Percentiles rank a stretch among this genome's conserved stretches.
These are phyloP conservation scores for Antitrichia curtipendula DNA, from an alignment of 225 moss, liverwort and hornwort genomes.

Conservation along the genomic window DNA sequence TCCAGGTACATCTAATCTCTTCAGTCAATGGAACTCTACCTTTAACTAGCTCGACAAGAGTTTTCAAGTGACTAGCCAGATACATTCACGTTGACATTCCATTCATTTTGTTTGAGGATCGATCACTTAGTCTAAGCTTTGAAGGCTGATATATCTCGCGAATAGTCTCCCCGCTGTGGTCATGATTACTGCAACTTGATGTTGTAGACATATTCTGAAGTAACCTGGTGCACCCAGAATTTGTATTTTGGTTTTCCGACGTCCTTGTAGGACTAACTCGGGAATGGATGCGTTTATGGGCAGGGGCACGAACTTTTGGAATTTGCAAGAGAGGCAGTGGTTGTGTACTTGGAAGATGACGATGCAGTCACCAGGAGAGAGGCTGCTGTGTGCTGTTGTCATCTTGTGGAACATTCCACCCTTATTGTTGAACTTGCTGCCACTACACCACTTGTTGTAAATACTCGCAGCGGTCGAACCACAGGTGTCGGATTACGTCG, in stretches of 20 bases:
- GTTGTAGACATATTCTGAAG: background rate
- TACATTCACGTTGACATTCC: background rate
- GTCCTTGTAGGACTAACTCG: background rate
- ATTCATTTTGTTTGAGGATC: background rate
- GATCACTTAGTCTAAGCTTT: background rate
- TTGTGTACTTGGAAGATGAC: slow-evolving; percentile 85
- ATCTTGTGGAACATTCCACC: slow-evolving; percentile 86
- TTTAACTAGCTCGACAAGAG: background rate
- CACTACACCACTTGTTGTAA: slow-evolving; percentile 48
- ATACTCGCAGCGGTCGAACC: slow-evolving; percentile 78
- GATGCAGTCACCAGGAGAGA: slow-evolving; percentile 83
- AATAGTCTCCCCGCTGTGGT: background rate
- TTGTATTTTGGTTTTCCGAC: background rate
- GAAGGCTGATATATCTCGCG: background rate
- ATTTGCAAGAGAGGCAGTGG: slow-evolving; percentile 89
- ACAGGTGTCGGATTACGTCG: slow-evolving; percentile 82
- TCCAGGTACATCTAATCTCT: slow-evolving; percentile 43
- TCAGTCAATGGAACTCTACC: background rate
- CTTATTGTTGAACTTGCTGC: slow-evolving; percentile 47
- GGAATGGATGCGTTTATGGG: background rate
- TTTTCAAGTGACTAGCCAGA: background rate
- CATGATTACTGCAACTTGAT: background rate
- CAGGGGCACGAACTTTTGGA: slow-evolving; percentile 97
- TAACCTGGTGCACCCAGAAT: background rate
- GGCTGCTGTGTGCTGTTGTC: slow-evolving; percentile 89